A percentile compares a stretch with the other conserved stretches of the same genome.
Evolutionary conservation across 1,284 basidiomycete genomes (phyloP).

Genomic region (Apiotrichum brassicae): DNA sequence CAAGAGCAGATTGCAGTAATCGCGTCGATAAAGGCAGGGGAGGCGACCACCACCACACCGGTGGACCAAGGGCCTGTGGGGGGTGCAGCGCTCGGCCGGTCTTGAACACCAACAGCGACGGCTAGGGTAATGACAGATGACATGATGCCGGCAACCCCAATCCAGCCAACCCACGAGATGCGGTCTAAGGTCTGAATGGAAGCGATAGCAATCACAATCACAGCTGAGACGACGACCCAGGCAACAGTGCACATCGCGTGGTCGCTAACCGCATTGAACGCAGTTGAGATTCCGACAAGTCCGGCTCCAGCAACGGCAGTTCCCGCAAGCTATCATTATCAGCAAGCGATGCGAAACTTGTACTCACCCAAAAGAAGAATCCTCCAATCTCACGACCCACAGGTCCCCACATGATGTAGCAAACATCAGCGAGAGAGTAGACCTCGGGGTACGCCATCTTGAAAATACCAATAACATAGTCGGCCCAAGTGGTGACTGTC

Average conservation of each 20-base stretch:
- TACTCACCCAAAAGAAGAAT: too few species aligned
- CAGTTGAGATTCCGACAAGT: constrained; percentile 23
- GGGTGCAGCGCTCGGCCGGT: constrained; percentile 39
- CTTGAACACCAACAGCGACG: constrained; percentile 35
- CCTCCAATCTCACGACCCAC: constrained; percentile 27
- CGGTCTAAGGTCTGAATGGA: constrained; percentile 31
- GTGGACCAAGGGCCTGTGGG: constrained; percentile 10
- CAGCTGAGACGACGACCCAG: constrained; percentile 26
- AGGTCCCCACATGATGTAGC: constrained; percentile 18
- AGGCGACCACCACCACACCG: too few species aligned
- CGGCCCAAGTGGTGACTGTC: constrained; percentile 26
- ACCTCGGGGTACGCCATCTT: constrained; percentile 17
- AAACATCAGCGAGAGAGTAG: constrained; percentile 24
- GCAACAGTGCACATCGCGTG: constrained; percentile 34
- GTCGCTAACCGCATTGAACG: constrained; percentile 29
- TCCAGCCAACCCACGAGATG: constrained; percentile 35
- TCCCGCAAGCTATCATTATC: constrained; percentile 14
- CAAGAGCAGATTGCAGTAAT: constrained; percentile 28
- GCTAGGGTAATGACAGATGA: constrained; percentile 30
- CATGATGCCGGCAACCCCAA: constrained; percentile 27
- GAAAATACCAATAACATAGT: constrained; percentile 18
- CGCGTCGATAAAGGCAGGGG: constrained; percentile 22
- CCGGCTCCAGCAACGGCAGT: constrained; percentile 26
- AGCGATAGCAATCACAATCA: constrained; percentile 25
- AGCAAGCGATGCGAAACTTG: constrained; percentile 23